A percentile compares a stretch with the other conserved stretches of the same genome.
These are phyloP conservation scores for Gossypium thurberi DNA, from an alignment of 345 rosid species.

Conservation along the genomic window DNA sequence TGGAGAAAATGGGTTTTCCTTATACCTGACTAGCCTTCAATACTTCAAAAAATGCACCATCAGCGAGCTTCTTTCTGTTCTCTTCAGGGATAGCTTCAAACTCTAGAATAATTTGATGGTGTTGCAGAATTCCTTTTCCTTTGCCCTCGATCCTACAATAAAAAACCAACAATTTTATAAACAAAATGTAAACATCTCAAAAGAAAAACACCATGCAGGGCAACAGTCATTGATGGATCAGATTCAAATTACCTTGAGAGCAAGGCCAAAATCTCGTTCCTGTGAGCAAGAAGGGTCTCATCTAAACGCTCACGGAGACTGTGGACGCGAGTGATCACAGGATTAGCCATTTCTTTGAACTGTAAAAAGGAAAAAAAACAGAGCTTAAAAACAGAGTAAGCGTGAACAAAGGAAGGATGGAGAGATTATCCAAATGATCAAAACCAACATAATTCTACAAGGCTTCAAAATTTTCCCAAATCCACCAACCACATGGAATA, in stretches of 20 bases:
- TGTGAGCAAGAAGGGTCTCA: conserved; percentile 44
- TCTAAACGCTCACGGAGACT: conserved; percentile 75
- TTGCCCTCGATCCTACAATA: conserved; percentile 45
- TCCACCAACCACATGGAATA: conserved; percentile 18
- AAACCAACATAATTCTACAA: conserved; percentile 25
- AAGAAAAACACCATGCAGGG: background rate
- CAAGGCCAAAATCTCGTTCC: conserved; percentile 60
- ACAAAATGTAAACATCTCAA: background rate
- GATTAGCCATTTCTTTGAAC: conserved; percentile 44
- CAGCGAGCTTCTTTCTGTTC: conserved; percentile 34
- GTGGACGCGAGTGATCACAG: conserved; percentile 50
- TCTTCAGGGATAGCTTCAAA: conserved; percentile 60
- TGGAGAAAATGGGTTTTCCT: background rate
- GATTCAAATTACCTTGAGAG: conserved; percentile 47
- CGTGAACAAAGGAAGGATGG: background rate
- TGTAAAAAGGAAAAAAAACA: background rate
- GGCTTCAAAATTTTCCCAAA: conserved; percentile 16
- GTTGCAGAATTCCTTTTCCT: conserved; percentile 68
- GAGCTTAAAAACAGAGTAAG: conserved; percentile 8
- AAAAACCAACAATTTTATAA: background rate
- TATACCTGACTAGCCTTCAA: conserved; percentile 51
- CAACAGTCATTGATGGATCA: background rate
- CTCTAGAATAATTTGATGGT: conserved; percentile 54
- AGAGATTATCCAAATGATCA: background rate
- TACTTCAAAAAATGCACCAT: conserved; percentile 52